These are phyloP conservation scores for Flaveria linearis DNA, from an alignment of 129 eudicot genomes.

Conservation along the genomic window DNA sequence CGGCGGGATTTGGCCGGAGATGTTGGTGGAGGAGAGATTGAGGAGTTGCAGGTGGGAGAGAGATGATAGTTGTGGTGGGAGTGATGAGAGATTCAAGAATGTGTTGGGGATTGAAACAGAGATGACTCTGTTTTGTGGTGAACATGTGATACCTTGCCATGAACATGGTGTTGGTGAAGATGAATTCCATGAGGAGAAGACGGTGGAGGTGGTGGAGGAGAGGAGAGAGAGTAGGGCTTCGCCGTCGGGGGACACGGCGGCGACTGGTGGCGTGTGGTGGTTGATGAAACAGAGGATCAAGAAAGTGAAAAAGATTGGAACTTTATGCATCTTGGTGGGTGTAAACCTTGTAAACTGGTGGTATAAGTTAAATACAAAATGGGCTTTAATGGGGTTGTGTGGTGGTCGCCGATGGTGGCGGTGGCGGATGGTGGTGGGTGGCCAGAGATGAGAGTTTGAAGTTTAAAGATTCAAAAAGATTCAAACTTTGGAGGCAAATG, in stretches of 20 bases:
- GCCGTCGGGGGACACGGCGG: conserved; percentile 77
- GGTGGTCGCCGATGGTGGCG: conserved; percentile 26
- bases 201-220: conserved; percentile 45
- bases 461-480: conserved; percentile 12
- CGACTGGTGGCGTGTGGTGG: conserved; percentile 22
- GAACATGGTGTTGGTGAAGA: conserved; percentile 81
- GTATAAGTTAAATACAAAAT: background rate
- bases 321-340: conserved; percentile 39
- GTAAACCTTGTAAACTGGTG: background rate
- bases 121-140: conserved; percentile 75
- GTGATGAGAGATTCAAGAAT: conserved; percentile 74
- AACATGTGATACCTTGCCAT: conserved; percentile 89
- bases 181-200: conserved; percentile 78
- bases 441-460: background rate
- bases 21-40: conserved; percentile 86
- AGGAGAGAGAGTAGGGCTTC: conserved; percentile 71
- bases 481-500: conserved; percentile 43
- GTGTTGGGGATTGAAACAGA: conserved; percentile 81
- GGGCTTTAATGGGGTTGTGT: conserved; percentile 28
- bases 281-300: conserved; percentile 10
- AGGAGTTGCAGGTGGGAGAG: conserved; percentile 83
- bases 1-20: conserved; percentile 85
- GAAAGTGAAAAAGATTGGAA: conserved; percentile 33
- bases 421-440: conserved; percentile 19
- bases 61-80: conserved; percentile 71